Percentiles rank a stretch among this genome's conserved stretches.
Conservation (phyloP, 257 asterid species). For the Salvia miltiorrhiza region DNA sequence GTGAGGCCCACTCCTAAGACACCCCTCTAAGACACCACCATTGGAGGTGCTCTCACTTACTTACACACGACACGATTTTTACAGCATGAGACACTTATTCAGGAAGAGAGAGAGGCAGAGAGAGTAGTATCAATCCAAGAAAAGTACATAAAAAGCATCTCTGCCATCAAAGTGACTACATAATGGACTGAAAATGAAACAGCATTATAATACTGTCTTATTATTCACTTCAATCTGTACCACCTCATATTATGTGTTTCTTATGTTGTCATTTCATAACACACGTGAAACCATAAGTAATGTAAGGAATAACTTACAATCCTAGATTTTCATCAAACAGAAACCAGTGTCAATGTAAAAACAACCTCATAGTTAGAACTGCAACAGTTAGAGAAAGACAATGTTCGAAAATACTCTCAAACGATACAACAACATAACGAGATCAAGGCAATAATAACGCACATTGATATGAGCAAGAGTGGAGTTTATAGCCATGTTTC, state of each 20-base stretch:
- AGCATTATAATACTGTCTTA: background rate
- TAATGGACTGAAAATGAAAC: background rate
- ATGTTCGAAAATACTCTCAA: background rate
- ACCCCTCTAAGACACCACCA: no score
- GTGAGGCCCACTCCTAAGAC: no score
- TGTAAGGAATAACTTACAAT: background rate
- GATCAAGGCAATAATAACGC: background rate
- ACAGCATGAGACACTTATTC: no score
- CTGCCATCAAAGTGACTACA: slow-evolving; percentile 1
- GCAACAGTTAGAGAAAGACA: background rate
- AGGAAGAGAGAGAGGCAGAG: no score
- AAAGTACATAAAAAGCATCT: background rate
- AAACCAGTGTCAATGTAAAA: background rate
- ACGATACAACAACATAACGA: background rate
- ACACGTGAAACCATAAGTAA: background rate
- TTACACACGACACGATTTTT: no score
- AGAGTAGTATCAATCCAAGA: background rate
- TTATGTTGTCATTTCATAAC: background rate
- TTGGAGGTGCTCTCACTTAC: no score
- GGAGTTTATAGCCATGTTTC: background rate
- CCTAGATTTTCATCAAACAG: background rate
- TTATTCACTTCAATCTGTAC: background rate
- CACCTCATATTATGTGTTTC: background rate
- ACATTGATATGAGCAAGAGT: background rate
- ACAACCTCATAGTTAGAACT: background rate